Evolutionary conservation across 2,329 filamentous ascomycete genomes (phyloP).

Genomic region (Colletotrichum liaoningense): DNA sequence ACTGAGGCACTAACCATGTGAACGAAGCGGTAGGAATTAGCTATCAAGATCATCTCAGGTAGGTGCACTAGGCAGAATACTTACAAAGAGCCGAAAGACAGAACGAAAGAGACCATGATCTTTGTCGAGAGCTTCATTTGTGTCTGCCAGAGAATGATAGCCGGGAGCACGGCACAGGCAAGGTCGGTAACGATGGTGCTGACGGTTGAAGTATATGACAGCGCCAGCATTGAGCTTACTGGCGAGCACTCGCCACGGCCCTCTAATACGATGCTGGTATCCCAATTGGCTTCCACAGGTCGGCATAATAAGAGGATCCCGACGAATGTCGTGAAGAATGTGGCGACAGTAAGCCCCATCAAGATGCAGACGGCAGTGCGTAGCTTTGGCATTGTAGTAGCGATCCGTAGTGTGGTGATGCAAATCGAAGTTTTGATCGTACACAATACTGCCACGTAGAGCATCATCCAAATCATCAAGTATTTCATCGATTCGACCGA

Average conservation of each 20-base stretch:
- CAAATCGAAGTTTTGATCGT: slow-evolving; percentile 48
- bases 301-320: slow-evolving; percentile 39
- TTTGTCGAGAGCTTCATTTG: slow-evolving; percentile 43
- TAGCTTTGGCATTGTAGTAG: slow-evolving; percentile 38
- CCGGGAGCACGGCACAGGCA: slow-evolving; percentile 44
- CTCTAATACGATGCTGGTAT: slow-evolving; percentile 42
- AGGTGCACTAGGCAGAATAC: not conserved
- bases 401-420: slow-evolving; percentile 47
- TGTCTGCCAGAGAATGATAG: slow-evolving; percentile 45
- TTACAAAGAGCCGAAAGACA: slow-evolving; percentile 40
- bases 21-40: not conserved
- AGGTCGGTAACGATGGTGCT: slow-evolving; percentile 47
- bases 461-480: slow-evolving; percentile 42
- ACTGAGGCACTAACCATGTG: slow-evolving; percentile 36
- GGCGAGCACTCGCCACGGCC: slow-evolving; percentile 36
- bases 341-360: slow-evolving; percentile 39
- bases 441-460: slow-evolving; percentile 39
- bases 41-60: not conserved
- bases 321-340: slow-evolving; percentile 44
- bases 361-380: slow-evolving; percentile 38
- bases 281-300: slow-evolving; percentile 41
- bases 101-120: slow-evolving; percentile 34
- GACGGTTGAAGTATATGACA: slow-evolving; percentile 44
- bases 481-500: slow-evolving; percentile 37
- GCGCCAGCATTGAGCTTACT: slow-evolving; percentile 38